Base-by-base conservation (phyloP, 345 rosid species). In the Corchorus capsularis region DNA sequence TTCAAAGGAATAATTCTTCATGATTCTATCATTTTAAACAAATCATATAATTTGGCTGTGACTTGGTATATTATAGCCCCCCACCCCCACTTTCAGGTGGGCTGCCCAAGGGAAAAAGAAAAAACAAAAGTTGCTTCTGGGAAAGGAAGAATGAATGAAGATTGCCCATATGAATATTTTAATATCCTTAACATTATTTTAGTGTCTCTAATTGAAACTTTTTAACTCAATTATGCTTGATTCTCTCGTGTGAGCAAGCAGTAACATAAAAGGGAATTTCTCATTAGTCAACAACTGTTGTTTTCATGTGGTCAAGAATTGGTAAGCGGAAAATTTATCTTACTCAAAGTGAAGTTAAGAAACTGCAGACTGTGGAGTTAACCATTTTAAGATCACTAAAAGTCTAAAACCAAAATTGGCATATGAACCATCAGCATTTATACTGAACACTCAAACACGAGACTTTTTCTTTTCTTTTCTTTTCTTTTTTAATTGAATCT, bases 1-100 rank as follows among this genome's bases (percentile, higher is more conserved):
- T 75, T 75, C 66, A 54, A 62, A 39, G 13, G 71, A 68, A 61
- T 74, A 74, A 59, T 74, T 73, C 49, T 39, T 45, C 17, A 14
- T 47, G 66, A 46, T 22, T 13, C 15, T 57, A 22, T 39, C 35
- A 34, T 34, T 62, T 37, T 22, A 27, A 59, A 27, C 41, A 60
- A 60, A 60, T 27, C 41, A 60, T 27, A 12, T 2, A 60, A n/a
- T 0, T 7, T 1, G 13, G 8, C 8, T 60, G 6, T 4, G 27
- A 59, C 43, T 39, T 39, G 0, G 43, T 3, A 22, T 4, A 22
- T 4, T 27, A 59, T 59, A 4, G 17, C 63, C 37, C 16, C 39
- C 3, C 63, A 35, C 4, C 16, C 39, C 39, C 7, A 32, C 41
- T 27, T 27, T 27, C 63, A 13, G 64, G 41, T 60, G n/a, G n/a